These are phyloP conservation scores for Penicillium occitanis DNA, from an alignment of 2,329 filamentous ascomycete species.

Conservation along the genomic window DNA sequence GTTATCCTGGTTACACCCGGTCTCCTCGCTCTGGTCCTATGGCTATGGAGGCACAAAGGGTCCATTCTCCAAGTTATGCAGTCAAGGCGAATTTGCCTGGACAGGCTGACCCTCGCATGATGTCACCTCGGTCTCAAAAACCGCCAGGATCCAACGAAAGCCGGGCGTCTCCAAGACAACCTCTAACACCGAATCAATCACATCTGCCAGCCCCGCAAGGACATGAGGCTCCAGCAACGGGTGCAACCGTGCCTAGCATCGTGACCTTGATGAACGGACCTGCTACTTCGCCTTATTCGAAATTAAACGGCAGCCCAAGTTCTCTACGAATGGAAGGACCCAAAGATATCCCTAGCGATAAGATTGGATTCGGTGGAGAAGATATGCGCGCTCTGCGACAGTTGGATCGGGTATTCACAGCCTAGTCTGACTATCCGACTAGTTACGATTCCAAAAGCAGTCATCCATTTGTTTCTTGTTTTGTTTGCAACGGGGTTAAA, in stretches of 20 bases:
- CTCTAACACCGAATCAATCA: slow-evolving; percentile 23
- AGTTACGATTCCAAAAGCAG: slow-evolving; percentile 2
- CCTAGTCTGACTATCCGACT: slow-evolving; percentile 26
- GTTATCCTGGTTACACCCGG: slow-evolving; percentile 31
- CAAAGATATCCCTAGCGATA: slow-evolving; percentile 58
- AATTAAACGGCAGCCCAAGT: slow-evolving; percentile 24
- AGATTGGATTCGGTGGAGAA: slow-evolving; percentile 58
- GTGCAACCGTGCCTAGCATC: slow-evolving; percentile 56
- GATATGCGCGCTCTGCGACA: slow-evolving; percentile 66
- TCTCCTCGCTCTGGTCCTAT: slow-evolving; percentile 31
- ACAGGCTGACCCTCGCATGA: slow-evolving; percentile 36
- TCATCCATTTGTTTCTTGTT: slow-evolving; percentile 10
- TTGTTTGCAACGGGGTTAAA: slow-evolving; percentile 4
- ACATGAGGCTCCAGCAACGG: slow-evolving; percentile 31
- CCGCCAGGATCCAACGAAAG: slow-evolving; percentile 22
- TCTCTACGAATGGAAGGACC: slow-evolving; percentile 38
- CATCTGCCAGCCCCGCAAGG: slow-evolving; percentile 28
- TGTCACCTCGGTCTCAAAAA: slow-evolving; percentile 35
- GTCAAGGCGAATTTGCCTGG: slow-evolving; percentile 13
- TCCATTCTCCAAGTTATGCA: slow-evolving; percentile 34
- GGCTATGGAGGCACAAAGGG: slow-evolving; percentile 29
- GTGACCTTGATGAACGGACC: slow-evolving; percentile 47
- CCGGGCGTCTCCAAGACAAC: slow-evolving; percentile 28
- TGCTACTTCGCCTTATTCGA: slow-evolving; percentile 28
- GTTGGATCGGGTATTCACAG: slow-evolving; percentile 57